Base-by-base conservation (phyloP, 495 filamentous ascomycete species). In the Cercophora scortea region DNA sequence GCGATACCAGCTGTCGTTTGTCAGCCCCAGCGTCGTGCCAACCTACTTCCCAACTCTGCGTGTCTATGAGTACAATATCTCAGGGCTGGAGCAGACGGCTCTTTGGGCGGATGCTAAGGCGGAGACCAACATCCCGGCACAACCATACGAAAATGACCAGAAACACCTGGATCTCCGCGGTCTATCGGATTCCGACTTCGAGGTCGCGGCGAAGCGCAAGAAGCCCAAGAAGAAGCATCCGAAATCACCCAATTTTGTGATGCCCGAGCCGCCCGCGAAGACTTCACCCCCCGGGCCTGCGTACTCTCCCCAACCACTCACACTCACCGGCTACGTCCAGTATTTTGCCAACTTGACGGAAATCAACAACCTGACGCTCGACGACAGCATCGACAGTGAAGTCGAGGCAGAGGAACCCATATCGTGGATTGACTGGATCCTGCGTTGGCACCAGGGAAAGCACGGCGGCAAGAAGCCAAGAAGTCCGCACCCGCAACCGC, bases 271-370 rank as follows among this genome's bases (percentile, higher is more conserved):
- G 1, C 93, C 93, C 10, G 82, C 89, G 1, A 80, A 83, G 58
- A 76, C 79, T 4, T 64, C 86, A 19, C 82, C 83, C 9, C 94
- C 93, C 0, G 93, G 93, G 2, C 93, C 93, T 0, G 94, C 89
- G 4, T 97, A 99, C 67, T 92, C 85, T 4, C 83, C 86, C 32
- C 94, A 99, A 64, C 70, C 88, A 0, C 73, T 95, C 19, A 85
- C 87, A 0, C 71, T 86, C 54, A 74, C 87, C 3, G 76, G 86
- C 9, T 96, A 87, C 62, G 90, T 82, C 4, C 93, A 99, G 59
- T 96, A 94, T 71, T 95, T 78, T 65, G 90, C 91, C 42, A 99
- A 99, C 69, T 72, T 99, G 2, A 96, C 94, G 0, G 69, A 78
- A 53, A 84, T 94, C 72, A 94, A 97, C 64, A 85, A 84, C 42